Evolutionary conservation across 768 basidiomycete species (phyloP).

Genomic region (Sistotremastrum niveocremeum): DNA sequence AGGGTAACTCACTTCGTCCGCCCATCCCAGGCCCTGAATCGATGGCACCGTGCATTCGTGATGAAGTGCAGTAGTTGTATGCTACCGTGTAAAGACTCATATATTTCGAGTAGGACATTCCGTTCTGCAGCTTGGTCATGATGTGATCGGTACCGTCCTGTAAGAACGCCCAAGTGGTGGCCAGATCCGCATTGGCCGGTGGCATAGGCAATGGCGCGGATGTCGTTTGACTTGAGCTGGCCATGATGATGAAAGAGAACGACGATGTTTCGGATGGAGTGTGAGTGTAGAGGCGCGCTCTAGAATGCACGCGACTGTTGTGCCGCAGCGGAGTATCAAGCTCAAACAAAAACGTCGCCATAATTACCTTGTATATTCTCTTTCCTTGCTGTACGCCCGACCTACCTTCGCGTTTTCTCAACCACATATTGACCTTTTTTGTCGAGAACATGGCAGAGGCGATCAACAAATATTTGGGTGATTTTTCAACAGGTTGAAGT

Average conservation of each 20-base stretch:
- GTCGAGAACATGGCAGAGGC: too few relatives aligned
- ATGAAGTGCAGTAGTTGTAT: slow-evolving; percentile 96
- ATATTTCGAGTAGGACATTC: slow-evolving; percentile 81
- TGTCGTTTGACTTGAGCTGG: slow-evolving; percentile 3
- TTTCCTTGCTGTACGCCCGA: too few relatives aligned
- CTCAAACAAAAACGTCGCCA: too few relatives aligned
- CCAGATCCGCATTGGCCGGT: slow-evolving; percentile 50
- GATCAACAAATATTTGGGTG: too few relatives aligned
- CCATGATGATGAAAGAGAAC: slow-evolving; percentile 1
- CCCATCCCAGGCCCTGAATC: slow-evolving; percentile 24
- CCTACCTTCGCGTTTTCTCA: too few relatives aligned
- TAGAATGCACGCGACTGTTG: too few relatives aligned
- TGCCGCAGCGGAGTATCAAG: too few relatives aligned
- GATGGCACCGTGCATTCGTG: slow-evolving; percentile 24
- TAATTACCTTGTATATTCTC: too few relatives aligned
- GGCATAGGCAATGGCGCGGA: slow-evolving; percentile 41
- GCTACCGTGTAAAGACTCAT: slow-evolving; percentile 85
- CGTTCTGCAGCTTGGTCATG: slow-evolving; percentile 82
- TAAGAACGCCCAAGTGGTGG: slow-evolving; percentile 79
- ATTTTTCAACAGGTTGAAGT: too few relatives aligned
- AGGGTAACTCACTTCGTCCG: slow-evolving; percentile 4
- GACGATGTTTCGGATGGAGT: slow-evolving; percentile 8
- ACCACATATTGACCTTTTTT: too few relatives aligned
- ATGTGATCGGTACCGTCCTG: slow-evolving; percentile 74
- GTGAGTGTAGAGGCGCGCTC: slow-evolving; percentile 1